Evolutionary conservation across 2,329 filamentous ascomycete genomes (phyloP).

Genomic region (Pyrenochaeta sp.): DNA sequence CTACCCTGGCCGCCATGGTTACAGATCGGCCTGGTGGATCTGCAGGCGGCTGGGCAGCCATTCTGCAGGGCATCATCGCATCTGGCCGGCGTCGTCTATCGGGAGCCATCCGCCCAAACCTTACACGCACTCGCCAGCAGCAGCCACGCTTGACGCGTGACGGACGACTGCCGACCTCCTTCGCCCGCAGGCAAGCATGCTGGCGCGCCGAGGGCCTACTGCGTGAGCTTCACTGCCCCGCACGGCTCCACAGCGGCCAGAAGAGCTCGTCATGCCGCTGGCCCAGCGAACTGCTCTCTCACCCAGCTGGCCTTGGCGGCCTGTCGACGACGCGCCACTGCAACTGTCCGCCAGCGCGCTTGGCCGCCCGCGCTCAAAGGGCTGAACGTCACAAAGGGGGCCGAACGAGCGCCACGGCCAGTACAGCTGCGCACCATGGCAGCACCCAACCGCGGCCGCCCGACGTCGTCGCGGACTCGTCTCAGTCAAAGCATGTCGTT

Average conservation of each 20-base stretch:
- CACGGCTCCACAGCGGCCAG: slow-evolving; percentile 32
- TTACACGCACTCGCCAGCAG: not conserved
- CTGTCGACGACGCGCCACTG: slow-evolving; percentile 20
- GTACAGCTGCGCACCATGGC: too few relatives aligned
- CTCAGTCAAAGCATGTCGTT: slow-evolving; percentile 38
- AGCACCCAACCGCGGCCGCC: slow-evolving; percentile 13
- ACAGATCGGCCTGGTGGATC: slow-evolving; percentile 49
- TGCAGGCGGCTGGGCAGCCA: slow-evolving; percentile 40
- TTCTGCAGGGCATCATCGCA: slow-evolving; percentile 41
- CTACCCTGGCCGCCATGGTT: slow-evolving; percentile 44
- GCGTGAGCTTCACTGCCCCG: slow-evolving; percentile 12
- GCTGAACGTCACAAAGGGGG: slow-evolving; percentile 14
- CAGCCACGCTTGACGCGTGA: too few relatives aligned
- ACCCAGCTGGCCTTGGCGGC: slow-evolving; percentile 30
- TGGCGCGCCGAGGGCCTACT: slow-evolving; percentile 3
- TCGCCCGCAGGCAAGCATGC: too few relatives aligned
- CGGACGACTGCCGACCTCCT: too few relatives aligned
- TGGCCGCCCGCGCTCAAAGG: too few relatives aligned
- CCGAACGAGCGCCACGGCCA: too few relatives aligned
- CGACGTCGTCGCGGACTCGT: slow-evolving; percentile 41
- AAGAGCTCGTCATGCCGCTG: slow-evolving; percentile 27
- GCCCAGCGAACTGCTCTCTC: slow-evolving; percentile 19
- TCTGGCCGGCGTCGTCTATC: slow-evolving; percentile 18
- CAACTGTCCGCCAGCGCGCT: slow-evolving; percentile 16
- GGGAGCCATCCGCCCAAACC: slow-evolving; percentile 3